These are phyloP conservation scores for Tulasnella sp. DNA, from an alignment of 768 basidiomycete genomes.

Conservation along the genomic window DNA sequence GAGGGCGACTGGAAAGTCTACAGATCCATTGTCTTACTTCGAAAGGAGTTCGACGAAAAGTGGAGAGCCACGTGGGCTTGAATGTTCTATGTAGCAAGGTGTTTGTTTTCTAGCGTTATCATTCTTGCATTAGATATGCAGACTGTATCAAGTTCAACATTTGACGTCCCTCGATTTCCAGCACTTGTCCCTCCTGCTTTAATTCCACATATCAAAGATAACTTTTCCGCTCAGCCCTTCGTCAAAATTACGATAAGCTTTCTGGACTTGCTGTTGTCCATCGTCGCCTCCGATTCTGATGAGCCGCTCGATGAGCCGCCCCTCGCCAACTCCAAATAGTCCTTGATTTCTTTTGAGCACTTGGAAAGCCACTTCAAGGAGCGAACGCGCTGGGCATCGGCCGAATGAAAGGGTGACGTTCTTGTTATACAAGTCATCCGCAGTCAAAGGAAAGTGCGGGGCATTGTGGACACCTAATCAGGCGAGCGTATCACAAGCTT, in stretches of 20 bases:
- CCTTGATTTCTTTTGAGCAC: constrained; percentile 59
- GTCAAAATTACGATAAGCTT: constrained; percentile 56
- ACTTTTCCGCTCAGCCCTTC: constrained; percentile 64
- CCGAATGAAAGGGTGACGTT: constrained; percentile 75
- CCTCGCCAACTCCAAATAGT: constrained; percentile 59
- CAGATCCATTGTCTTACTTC: constrained; percentile 34
- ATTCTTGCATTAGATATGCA: no score
- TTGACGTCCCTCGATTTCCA: no score
- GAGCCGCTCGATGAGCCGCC: constrained; percentile 57
- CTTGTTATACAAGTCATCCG: constrained; percentile 53
- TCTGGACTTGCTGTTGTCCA: constrained; percentile 23
- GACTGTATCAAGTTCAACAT: no score
- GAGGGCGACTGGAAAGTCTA: constrained; percentile 47
- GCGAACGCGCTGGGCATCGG: constrained; percentile 65
- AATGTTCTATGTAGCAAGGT: no score
- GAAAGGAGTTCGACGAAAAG: constrained; percentile 44
- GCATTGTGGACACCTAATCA: constrained; percentile 20
- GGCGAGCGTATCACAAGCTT: no score
- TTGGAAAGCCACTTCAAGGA: constrained; percentile 62
- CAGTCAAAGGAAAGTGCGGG: constrained; percentile 28
- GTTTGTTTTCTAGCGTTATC: no score
- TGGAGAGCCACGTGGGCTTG: constrained; percentile 55
- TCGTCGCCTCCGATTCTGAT: constrained; percentile 36
- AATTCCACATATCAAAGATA: constrained; percentile 64
- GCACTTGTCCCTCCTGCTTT: no score